phyloP scores from a whole-genome alignment of 306 rosid species.

The Arachis hypogaea region DNA sequence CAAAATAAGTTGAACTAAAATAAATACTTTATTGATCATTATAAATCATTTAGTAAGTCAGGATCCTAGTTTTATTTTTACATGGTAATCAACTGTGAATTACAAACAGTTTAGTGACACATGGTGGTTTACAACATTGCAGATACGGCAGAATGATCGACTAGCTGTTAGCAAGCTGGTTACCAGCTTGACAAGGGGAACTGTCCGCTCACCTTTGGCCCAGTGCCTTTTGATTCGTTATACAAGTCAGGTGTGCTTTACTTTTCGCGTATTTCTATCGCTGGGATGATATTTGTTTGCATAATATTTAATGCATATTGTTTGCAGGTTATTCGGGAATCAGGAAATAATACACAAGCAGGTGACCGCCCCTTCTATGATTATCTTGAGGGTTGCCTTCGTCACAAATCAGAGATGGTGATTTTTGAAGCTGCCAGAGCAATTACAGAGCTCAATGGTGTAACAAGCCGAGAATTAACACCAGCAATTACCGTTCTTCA shows the following conservation, averaged over 20 bases:
- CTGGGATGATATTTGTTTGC: slow-evolving; percentile 23
- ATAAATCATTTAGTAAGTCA: neutral
- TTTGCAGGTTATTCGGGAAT: slow-evolving; percentile 86
- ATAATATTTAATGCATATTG: slow-evolving; percentile 15
- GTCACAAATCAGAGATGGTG: slow-evolving; percentile 98
- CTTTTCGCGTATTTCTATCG: slow-evolving; percentile 24
- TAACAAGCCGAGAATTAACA: slow-evolving; percentile 87
- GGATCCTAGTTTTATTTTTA: slow-evolving; percentile 13
- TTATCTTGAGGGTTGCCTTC: slow-evolving; percentile 97
- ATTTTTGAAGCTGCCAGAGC: slow-evolving; percentile 99
- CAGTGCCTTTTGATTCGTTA: slow-evolving; percentile 96
- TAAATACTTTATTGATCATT: too few relatives aligned
- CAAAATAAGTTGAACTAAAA: neutral
- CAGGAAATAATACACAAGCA: slow-evolving; percentile 65
- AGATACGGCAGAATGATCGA: slow-evolving; percentile 98
- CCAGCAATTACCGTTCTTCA: slow-evolving; percentile 99
- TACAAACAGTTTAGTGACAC: slow-evolving; percentile 36
- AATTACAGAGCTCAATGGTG: slow-evolving; percentile 90
- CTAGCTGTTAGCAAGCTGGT: slow-evolving; percentile 97
- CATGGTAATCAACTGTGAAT: slow-evolving; percentile 14
- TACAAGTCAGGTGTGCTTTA: slow-evolving; percentile 83
- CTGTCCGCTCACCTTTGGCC: slow-evolving; percentile 93
- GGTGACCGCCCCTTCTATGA: slow-evolving; percentile 97
- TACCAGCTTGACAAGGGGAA: slow-evolving; percentile 93
- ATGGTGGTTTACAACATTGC: slow-evolving; percentile 48